These are phyloP conservation scores for Tilletia horrida DNA, from an alignment of 1,284 basidiomycete genomes.

Conservation along the genomic window DNA sequence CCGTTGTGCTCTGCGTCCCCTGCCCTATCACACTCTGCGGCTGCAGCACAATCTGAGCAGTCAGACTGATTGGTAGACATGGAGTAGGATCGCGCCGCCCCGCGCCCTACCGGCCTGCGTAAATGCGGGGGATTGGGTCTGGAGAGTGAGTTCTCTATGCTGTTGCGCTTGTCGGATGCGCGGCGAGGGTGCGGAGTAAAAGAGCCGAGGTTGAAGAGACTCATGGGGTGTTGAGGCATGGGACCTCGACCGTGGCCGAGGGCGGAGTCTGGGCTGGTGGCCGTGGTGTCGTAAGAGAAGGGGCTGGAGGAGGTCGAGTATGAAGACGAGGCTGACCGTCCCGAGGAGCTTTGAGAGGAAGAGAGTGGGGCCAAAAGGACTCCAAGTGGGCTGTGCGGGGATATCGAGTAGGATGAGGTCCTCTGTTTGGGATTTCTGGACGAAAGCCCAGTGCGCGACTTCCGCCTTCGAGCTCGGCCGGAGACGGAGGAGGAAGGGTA, in stretches of 20 bases:
- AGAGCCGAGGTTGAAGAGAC: conserved; percentile 1
- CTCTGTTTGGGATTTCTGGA: background rate
- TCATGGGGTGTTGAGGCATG: background rate
- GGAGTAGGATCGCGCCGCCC: background rate
- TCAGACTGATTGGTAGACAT: conserved; percentile 12
- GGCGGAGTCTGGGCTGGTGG: background rate
- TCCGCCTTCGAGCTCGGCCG: background rate
- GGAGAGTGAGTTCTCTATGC: background rate
- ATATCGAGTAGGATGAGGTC: conserved; percentile 13
- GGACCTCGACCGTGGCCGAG: background rate
- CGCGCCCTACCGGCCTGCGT: background rate
- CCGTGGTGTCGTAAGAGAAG: conserved; percentile 1
- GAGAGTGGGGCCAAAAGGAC: conserved; percentile 1
- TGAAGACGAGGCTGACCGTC: background rate
- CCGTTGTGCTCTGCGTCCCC: background rate
- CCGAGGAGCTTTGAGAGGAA: background rate
- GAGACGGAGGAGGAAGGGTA: background rate
- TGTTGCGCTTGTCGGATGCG: background rate
- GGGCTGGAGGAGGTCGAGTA: conserved; percentile 14
- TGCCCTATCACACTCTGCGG: background rate
- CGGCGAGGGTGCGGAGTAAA: background rate
- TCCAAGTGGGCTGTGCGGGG: conserved; percentile 4
- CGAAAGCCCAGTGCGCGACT: background rate
- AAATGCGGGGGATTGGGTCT: background rate
- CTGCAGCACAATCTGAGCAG: conserved; percentile 7